A percentile compares a stretch with the other conserved stretches of the same genome.
Conservation (phyloP, 164 flowering plant genomes). For the Pachysandra terminalis region DNA sequence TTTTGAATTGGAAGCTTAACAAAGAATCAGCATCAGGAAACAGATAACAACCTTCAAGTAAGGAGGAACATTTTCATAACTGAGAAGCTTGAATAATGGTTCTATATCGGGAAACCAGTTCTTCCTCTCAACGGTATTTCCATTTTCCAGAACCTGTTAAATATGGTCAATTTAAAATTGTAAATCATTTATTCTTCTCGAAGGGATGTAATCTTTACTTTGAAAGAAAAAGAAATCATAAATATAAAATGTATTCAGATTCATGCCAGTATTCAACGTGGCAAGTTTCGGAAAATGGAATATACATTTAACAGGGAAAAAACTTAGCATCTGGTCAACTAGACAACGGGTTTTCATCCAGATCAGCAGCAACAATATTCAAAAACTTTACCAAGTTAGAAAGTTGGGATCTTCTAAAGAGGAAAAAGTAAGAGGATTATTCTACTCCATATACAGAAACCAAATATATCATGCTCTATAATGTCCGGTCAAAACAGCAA, state of each 20-base stretch:
- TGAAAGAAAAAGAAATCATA: no score
- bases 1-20: constrained; percentile 1
- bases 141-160: constrained; percentile 80
- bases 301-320: neutral
- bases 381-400: neutral
- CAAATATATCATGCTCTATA: no score
- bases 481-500: no score
- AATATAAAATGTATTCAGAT: no score
- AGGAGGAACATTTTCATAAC: constrained; percentile 96
- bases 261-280: neutral
- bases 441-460: no score
- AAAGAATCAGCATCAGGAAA: constrained; percentile 9
- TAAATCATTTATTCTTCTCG: neutral
- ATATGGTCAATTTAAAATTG: neutral
- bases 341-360: neutral
- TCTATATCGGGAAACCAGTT: constrained; percentile 97
- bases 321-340: neutral
- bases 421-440: no score
- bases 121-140: constrained; percentile 70
- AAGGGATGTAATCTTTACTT: neutral
- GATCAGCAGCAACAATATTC: neutral
- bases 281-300: no score
- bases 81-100: constrained; percentile 92
- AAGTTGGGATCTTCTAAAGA: neutral
- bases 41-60: constrained; percentile 68